phyloP scores from a whole-genome alignment of 2,329 filamentous ascomycete species.

The Phaeoacremonium minimum region DNA sequence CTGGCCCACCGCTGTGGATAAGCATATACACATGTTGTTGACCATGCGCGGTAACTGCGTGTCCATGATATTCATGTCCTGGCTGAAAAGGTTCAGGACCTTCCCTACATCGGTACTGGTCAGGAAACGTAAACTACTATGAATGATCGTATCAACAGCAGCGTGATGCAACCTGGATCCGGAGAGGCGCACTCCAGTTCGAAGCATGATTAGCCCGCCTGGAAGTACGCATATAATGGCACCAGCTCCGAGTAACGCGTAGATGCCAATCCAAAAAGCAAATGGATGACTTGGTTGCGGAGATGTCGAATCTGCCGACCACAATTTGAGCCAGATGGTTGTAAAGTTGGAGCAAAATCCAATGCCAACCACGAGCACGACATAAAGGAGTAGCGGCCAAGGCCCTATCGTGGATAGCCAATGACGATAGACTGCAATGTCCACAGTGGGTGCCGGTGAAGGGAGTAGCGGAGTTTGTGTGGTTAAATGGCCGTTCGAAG shows the following conservation, averaged over 20 bases:
- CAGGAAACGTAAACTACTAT: conserved; percentile 1
- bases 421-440: not conserved
- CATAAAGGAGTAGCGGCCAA: not conserved
- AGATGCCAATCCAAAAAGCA: conserved; percentile 1
- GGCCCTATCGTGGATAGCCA: not conserved
- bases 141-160: not conserved
- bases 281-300: not conserved
- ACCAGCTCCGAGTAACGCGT: not conserved
- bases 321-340: not conserved
- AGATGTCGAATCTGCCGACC: not conserved
- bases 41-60: conserved; percentile 1
- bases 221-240: not conserved
- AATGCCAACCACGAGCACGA: not conserved
- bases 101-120: not conserved
- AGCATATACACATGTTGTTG: conserved; percentile 1
- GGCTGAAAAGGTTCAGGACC: conserved; percentile 31
- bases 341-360: not conserved
- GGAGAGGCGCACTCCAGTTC: not conserved
- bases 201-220: not conserved
- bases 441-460: not conserved
- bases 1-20: not conserved
- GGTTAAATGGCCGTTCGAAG: no score
- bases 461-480: not conserved
- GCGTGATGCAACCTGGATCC: not conserved
- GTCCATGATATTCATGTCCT: conserved; percentile 9